phyloP scores from a whole-genome alignment of 805 yeast genomes.

The Candida saitoana region DNA sequence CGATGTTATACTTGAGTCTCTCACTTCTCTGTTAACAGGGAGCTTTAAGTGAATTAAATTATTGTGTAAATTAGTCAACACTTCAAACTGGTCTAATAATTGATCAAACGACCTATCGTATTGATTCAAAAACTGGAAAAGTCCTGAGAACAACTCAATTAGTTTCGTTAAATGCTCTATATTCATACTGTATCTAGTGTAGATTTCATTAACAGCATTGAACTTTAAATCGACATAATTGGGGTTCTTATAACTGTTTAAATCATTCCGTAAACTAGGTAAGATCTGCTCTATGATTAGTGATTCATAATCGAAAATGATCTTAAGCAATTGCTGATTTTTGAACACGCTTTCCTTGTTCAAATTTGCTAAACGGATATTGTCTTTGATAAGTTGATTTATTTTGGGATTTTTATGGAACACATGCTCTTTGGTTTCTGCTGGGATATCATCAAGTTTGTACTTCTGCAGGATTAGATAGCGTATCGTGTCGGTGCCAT shows the following conservation, averaged over 20 bases:
- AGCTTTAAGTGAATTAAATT: background rate
- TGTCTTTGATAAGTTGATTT: slow-evolving; percentile 25
- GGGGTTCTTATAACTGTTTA: background rate
- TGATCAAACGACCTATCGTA: slow-evolving; percentile 4
- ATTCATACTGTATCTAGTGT: slow-evolving; percentile 8
- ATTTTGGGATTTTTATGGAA: slow-evolving; percentile 14
- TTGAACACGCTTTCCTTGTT: slow-evolving; percentile 15
- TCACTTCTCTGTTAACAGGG: background rate
- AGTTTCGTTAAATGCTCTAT: slow-evolving; percentile 5
- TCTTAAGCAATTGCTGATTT: slow-evolving; percentile 20
- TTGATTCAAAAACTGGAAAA: slow-evolving; percentile 1
- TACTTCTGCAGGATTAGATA: slow-evolving; percentile 24
- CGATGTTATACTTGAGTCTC: background rate
- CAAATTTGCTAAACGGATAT: slow-evolving; percentile 19
- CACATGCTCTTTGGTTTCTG: slow-evolving; percentile 8
- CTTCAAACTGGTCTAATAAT: slow-evolving; percentile 6
- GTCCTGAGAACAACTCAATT: slow-evolving; percentile 4
- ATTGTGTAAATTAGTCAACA: slow-evolving; percentile 1
- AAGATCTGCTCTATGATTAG: slow-evolving; percentile 23
- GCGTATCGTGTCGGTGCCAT: slow-evolving; percentile 12
- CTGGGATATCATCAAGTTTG: slow-evolving; percentile 12
- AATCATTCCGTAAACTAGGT: slow-evolving; percentile 25
- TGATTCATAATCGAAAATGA: slow-evolving; percentile 26
- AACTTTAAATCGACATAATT: slow-evolving; percentile 9
- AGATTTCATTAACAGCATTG: slow-evolving; percentile 6